These are phyloP conservation scores for Blastocystis sp. DNA, from an alignment of 352 stramenopile species.

Conservation along the genomic window DNA sequence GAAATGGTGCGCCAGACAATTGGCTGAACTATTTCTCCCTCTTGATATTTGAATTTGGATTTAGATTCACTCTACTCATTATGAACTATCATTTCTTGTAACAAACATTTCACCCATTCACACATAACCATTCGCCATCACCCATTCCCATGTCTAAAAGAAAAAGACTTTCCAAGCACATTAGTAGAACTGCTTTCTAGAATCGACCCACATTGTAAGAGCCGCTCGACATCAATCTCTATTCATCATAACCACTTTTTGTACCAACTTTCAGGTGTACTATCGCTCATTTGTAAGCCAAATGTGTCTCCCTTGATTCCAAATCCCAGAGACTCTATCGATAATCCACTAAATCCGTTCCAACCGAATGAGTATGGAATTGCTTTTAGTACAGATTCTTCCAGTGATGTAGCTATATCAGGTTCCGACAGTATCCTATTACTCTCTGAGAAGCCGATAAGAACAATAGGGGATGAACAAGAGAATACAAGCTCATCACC, in stretches of 20 bases:
- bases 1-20: not conserved
- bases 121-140: too few species aligned
- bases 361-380: conserved; percentile 14
- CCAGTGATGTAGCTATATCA: not conserved
- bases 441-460: not conserved
- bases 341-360: not conserved
- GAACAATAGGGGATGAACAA: not conserved
- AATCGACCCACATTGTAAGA: not conserved
- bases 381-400: not conserved
- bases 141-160: too few species aligned
- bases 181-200: not conserved
- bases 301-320: conserved; percentile 6
- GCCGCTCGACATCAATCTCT: not conserved
- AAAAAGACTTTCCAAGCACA: too few species aligned
- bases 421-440: not conserved
- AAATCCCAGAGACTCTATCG: not conserved
- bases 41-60: too few species aligned
- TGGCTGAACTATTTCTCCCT: not conserved
- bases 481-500: not conserved
- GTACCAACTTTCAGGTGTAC: not conserved
- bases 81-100: too few species aligned
- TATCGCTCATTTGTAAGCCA: not conserved
- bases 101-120: too few species aligned
- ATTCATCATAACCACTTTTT: not conserved
- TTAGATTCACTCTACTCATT: too few species aligned